Evolutionary conservation across 495 filamentous ascomycete species (phyloP), one percentile per base, ranked within the genome.

Genomic region (Physcia stellaris): DNA sequence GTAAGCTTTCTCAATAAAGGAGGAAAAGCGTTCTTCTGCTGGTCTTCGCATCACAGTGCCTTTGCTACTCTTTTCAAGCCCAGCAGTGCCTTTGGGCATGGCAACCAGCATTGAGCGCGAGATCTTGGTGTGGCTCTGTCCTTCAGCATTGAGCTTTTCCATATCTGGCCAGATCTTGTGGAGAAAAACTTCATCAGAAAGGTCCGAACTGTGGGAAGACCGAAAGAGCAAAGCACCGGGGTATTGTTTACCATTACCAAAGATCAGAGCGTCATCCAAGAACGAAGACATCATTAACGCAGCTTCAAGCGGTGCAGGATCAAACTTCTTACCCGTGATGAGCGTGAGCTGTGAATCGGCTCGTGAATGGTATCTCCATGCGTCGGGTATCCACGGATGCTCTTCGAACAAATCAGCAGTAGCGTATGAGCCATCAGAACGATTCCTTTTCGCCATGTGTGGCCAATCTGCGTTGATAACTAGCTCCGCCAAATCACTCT

Each of bases 311-410:
- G 70, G 70, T 15, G 72, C 65, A 4, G 77, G 76, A 42, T 77
- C 75, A 23, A 80, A 78, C 40, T 83, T 81, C 55, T 79, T 77
- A 0, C 77, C 77, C 11, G 77, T 83, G 12, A 72, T 56, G 4
- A 83, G 57, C 0, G 68, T 73, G 28, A 80, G 59, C 19, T 75
- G 70, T 16, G 73, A 66, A 40, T 80, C 77, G 1, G 70, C 59
- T 29, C 76, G 59, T 18, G 63, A 67, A 35, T 73, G 63, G 48
- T 80, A 79, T 39, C 63, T 65, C 61, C 74, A 81, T 10, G 69
- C 68, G 34, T 68, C 60, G 3, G 43, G 39, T 10, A 68, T 71
- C 1, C 41, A 57, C 4, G 63, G 63, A 49, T 77, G 78, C 37
- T 57, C 60, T 43, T 50, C 59, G 50, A 77, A 79, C 32, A 77